phyloP scores from a whole-genome alignment of 768 basidiomycete species.

The Pleurotus citrinopileatus region DNA sequence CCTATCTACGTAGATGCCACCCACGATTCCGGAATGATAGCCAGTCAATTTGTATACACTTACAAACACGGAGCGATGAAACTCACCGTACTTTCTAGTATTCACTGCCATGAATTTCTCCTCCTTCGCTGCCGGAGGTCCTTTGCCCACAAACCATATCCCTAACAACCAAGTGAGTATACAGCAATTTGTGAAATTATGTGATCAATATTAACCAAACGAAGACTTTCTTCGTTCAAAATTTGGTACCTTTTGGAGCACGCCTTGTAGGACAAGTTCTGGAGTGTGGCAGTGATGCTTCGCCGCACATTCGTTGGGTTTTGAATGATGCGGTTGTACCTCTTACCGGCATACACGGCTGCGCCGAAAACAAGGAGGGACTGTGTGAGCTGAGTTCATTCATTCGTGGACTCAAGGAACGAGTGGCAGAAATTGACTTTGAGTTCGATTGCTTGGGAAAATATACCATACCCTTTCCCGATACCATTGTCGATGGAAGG shows the following conservation, averaged over 20 bases:
- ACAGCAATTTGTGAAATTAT: conserved; percentile 42
- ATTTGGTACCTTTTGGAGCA: conserved; percentile 32
- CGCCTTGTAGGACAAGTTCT: conserved; percentile 45
- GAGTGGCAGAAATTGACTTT: conserved; percentile 60
- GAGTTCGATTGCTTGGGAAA: conserved; percentile 57
- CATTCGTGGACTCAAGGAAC: conserved; percentile 52
- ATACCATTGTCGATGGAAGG: conserved; percentile 37
- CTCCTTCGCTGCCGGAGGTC: conserved; percentile 56
- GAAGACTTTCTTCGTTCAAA: conserved; percentile 28
- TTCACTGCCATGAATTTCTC: conserved; percentile 74
- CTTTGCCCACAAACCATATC: conserved; percentile 60
- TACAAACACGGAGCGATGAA: not conserved
- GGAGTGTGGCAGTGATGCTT: conserved; percentile 28
- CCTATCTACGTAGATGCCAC: conserved; percentile 69
- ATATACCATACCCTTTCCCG: conserved; percentile 39
- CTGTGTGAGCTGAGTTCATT: conserved; percentile 62
- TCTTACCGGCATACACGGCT: conserved; percentile 61
- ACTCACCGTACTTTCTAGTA: conserved; percentile 30
- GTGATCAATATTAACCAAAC: conserved; percentile 37
- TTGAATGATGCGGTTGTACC: conserved; percentile 76
- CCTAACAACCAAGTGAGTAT: conserved; percentile 48
- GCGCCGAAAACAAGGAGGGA: conserved; percentile 52
- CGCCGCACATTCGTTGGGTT: conserved; percentile 59
- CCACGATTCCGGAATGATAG: conserved; percentile 43
- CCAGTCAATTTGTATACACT: not conserved